A percentile compares a stretch with the other conserved stretches of the same genome.
These are phyloP conservation scores for Yamadazyma triangularis DNA, from an alignment of 1,139 yeast species.

Conservation along the genomic window DNA sequence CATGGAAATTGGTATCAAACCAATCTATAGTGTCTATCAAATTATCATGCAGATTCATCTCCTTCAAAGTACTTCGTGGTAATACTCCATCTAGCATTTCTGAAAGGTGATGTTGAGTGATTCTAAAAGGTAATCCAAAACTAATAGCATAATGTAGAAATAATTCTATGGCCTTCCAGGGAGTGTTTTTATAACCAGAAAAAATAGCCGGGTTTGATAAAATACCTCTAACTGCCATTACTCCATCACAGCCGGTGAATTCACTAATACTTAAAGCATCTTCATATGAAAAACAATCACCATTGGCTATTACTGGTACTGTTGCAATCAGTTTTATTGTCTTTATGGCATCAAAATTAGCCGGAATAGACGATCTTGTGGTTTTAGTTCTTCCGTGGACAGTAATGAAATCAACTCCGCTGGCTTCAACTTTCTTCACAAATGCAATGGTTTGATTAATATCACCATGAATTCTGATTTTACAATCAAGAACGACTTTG, in stretches of 20 bases:
- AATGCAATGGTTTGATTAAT: constrained; percentile 66
- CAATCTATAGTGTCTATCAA: constrained; percentile 72
- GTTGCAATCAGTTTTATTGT: constrained; percentile 53
- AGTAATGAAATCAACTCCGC: constrained; percentile 91
- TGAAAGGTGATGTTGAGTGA: constrained; percentile 81
- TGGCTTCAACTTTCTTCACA: constrained; percentile 69
- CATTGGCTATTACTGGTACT: constrained; percentile 91
- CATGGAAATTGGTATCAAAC: constrained; percentile 66
- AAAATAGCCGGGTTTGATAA: constrained; percentile 84
- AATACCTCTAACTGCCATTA: constrained; percentile 93
- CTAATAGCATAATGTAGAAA: constrained; percentile 76
- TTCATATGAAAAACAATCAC: constrained; percentile 72
- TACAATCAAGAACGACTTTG: constrained; percentile 74
- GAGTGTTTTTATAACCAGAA: constrained; percentile 66
- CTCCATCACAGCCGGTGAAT: constrained; percentile 79
- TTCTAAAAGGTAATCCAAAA: constrained; percentile 79
- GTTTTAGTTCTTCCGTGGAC: constrained; percentile 89
- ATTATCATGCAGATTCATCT: constrained; percentile 57
- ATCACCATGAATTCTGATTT: constrained; percentile 82
- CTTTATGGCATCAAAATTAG: constrained; percentile 76
- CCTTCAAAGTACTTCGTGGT: constrained; percentile 50
- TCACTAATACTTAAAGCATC: constrained; percentile 62
- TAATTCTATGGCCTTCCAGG: constrained; percentile 86
- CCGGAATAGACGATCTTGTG: constrained; percentile 82
- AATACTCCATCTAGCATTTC: constrained; percentile 75